Evolutionary conservation across 192 early-diverging fungal species (phyloP), one percentile per base, ranked within the genome.

Genomic region (Gryganskiella cystojenkinii): DNA sequence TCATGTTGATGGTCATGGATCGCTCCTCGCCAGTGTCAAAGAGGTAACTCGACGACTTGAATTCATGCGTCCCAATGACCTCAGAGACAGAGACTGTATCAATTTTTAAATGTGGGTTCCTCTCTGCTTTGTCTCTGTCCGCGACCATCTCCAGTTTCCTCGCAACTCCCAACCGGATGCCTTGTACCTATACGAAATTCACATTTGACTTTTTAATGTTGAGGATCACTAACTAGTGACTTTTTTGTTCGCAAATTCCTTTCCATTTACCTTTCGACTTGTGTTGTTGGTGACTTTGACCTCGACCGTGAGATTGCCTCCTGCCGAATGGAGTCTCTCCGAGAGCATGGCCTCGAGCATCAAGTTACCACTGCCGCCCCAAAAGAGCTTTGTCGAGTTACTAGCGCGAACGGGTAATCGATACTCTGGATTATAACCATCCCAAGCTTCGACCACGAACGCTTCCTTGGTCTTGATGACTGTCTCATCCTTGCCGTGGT

Each of bases 21-120:
- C 86, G 72, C 55, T 86, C 85, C 55, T 90, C 89, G 25, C 84
- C 85, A 30, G 85, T 82, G 71, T 88, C 86, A 70, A 88, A 88
- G 17, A 81, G 67, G 51, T 74, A 89, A 55, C 85, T 84, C 24
- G 85, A 87, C 30, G 85, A 81, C 33, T 86, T 90, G 62, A 87
- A 90, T 28, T 78, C 73, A 31, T 81, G 74, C 3, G 74, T 69
- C 11, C 74, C 74, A 28, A 78, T 54, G 22, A 64, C 68, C 51
- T 86, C 84, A 0, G 79, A 55, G 5, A 87, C 78, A 20, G 70
- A 76, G 19, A 80, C 82, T 9, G 75, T 80, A 33, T 81, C 75
- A n/a, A 86, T 72, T 49, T 84, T 83, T 6, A 80, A 44, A 44
- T 83, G 84, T 53, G 74, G 74, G 22, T 79, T 71, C 11, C 50